phyloP scores from a whole-genome alignment of 202 grass and related monocot species.

The Schoenoplectus tabernaemontani region DNA sequence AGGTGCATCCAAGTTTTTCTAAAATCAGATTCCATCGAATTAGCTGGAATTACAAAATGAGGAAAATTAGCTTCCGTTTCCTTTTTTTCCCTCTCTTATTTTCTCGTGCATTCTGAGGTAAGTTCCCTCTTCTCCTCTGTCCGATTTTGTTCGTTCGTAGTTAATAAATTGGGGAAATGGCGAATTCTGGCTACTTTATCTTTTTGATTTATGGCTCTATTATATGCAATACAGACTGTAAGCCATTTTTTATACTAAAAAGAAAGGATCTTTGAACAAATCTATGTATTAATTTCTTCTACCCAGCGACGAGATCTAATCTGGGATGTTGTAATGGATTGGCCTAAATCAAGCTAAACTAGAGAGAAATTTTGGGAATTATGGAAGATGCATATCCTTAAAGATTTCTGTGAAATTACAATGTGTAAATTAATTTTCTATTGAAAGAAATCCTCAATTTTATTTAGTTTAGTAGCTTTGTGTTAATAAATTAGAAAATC shows the following conservation, averaged over 20 bases:
- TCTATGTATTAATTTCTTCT: neutral
- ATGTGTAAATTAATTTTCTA: neutral
- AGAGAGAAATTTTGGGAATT: neutral
- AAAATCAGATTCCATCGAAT: neutral
- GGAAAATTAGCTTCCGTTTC: neutral
- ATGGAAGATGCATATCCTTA: neutral
- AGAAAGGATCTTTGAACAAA: neutral
- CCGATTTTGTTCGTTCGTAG: neutral
- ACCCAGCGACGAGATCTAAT: neutral
- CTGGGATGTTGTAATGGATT: neutral
- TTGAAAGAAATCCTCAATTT: neutral
- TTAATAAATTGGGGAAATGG: neutral
- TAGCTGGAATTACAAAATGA: neutral
- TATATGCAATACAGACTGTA: too few species aligned
- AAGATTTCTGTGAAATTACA: slow-evolving; percentile 1
- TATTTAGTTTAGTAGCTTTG: neutral
- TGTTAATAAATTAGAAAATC: neutral
- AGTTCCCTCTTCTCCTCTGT: neutral
- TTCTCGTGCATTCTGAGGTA: neutral
- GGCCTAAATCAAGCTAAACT: neutral
- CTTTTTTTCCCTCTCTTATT: neutral
- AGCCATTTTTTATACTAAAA: too few species aligned
- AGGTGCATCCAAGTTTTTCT: neutral
- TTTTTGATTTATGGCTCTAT: neutral
- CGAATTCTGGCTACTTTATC: too few species aligned